A percentile compares a stretch with the other conserved stretches of the same genome.
Conservation (phyloP, 768 basidiomycete genomes). For the Suillus subalutaceus region DNA sequence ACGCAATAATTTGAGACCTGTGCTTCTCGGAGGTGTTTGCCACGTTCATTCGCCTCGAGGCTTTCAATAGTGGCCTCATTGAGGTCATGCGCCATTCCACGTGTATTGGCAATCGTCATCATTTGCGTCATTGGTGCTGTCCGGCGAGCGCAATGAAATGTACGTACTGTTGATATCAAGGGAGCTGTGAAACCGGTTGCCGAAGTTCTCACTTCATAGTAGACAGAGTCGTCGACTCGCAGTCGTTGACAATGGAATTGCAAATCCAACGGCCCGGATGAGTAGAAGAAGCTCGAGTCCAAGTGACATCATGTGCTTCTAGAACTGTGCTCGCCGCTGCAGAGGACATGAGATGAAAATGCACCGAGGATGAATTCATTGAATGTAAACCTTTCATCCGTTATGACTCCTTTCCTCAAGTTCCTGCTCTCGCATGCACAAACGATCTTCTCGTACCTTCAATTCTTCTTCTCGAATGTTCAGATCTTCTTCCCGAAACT, state of each 20-base stretch:
- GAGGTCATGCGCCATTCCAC: background rate
- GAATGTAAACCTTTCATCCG: background rate
- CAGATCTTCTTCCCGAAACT: conserved; percentile 4
- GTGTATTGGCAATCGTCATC: background rate
- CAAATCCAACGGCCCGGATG: background rate
- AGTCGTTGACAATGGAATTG: background rate
- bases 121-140: background rate
- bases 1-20: background rate
- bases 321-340: background rate
- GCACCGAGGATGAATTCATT: background rate
- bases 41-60: background rate
- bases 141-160: background rate
- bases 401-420: background rate
- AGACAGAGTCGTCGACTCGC: background rate
- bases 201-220: background rate
- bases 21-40: conserved; percentile 5
- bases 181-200: background rate
- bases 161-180: background rate
- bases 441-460: conserved; percentile 8
- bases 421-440: background rate
- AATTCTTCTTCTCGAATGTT: conserved; percentile 4
- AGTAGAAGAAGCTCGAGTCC: background rate
- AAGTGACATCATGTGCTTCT: background rate
- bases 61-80: conserved; percentile 1
- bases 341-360: background rate